Base-by-base conservation (phyloP, 2,329 filamentous ascomycete genomes). In the Colletotrichum lupini region DNA sequence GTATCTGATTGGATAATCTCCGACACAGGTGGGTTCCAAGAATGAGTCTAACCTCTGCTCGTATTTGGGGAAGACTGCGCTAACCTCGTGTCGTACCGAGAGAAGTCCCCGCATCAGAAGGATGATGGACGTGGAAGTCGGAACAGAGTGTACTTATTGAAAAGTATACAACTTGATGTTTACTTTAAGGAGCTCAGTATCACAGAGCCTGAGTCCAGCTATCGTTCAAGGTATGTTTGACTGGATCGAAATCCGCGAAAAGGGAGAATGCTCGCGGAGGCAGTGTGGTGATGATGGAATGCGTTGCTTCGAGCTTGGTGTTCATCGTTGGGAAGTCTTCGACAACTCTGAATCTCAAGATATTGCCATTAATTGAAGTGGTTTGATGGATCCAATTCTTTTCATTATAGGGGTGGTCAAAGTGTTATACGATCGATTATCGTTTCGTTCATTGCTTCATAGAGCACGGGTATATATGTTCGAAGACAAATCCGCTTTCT, bases 41-140 rank as follows among this genome's bases (percentile, higher is more conserved):
- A 22, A 35, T 16, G 46, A 16, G 63, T 49, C 63, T 66, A 66
- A 57, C 63, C 63, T 46, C 63, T 24, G 52, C 26, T 57, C 63
- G 63, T 66, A 66, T 66, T 30, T 42, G 14, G 6, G 8, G n/a
- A n/a, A 66, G 32, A 24, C 53, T 30, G 56, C 63, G 63, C 52
- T 66, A 66, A 42, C 9, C 63, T 53, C 9, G 8, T 24, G 55
- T 56, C 63, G 52, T 28, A 28, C 7, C 26, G 11, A 30, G 53
- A 2, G 28, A 16, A 37, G 37, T 5, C 12, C 12, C 49, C 7
- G 30, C 60, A 28, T 19, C 16, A 19, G 3, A 1, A 57, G 55
- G 26, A 26, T 56, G 24, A 28, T 16, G 16, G 19, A 49, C 3
- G 19, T 19, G n/a, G 26, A 32, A 16, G 2, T 32, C 26, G 19